A percentile compares a stretch with the other conserved stretches of the same genome.
phyloP scores from a whole-genome alignment of 2,329 filamentous ascomycete genomes.

The Arthrobotrys pseudoclavata region DNA sequence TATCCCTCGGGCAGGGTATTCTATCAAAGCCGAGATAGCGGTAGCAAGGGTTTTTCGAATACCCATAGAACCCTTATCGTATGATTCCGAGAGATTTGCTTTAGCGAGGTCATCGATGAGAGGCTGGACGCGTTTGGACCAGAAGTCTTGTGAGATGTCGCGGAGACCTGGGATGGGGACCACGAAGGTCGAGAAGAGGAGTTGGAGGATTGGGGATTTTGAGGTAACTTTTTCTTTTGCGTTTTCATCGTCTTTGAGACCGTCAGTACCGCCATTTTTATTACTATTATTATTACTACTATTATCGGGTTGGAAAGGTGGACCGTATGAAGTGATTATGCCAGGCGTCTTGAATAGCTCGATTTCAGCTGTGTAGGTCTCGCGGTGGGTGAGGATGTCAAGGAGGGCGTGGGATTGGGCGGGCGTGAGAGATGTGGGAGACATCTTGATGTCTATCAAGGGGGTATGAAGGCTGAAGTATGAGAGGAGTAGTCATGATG shows the following conservation, averaged over 20 bases:
- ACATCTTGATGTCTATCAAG: slow-evolving; percentile 67
- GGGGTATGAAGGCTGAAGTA: slow-evolving; percentile 55
- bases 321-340: slow-evolving; percentile 77
- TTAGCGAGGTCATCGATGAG: slow-evolving; percentile 75
- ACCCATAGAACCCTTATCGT: slow-evolving; percentile 82
- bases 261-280: slow-evolving; percentile 62
- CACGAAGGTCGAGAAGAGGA: slow-evolving; percentile 75
- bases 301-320: slow-evolving; percentile 72
- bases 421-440: slow-evolving; percentile 65
- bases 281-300: slow-evolving; percentile 31
- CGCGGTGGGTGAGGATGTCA: slow-evolving; percentile 73
- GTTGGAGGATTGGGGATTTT: slow-evolving; percentile 76
- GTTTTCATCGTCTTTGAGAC: neutral
- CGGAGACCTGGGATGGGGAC: slow-evolving; percentile 77
- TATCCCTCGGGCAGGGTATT: slow-evolving; percentile 76
- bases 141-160: slow-evolving; percentile 75
- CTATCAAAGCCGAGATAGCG: slow-evolving; percentile 77
- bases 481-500: slow-evolving; percentile 13
- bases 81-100: slow-evolving; percentile 82
- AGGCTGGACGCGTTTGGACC: slow-evolving; percentile 74
- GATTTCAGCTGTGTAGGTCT: slow-evolving; percentile 76
- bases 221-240: slow-evolving; percentile 66
- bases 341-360: slow-evolving; percentile 77
- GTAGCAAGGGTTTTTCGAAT: slow-evolving; percentile 81
- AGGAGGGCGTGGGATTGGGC: slow-evolving; percentile 71